Base-by-base conservation (phyloP, 2,329 filamentous ascomycete species). In the Byssoonygena ceratinophila region DNA sequence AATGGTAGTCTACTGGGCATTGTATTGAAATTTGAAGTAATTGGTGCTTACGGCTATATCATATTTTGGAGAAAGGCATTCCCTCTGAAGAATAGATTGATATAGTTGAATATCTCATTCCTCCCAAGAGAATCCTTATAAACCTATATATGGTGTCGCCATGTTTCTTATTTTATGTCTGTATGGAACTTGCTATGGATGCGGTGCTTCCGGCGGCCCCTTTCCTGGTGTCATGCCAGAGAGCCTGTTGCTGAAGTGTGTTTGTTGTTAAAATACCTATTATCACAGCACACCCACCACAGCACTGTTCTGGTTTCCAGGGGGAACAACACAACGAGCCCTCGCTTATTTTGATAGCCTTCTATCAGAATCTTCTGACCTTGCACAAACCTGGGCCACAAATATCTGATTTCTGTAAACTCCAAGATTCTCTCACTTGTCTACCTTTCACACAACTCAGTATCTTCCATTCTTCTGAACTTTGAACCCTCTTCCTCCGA, bases 281-380 rank as follows among this genome's bases (percentile, higher is more conserved):
- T 4, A 41, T 20, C 39, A 41, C 6, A 7, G 11, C 39, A 34
- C 3, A 41, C 20, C n/a, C n/a, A n/a, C n/a, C n/a, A n/a, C n/a
- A n/a, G 4, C 22, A 6, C 3, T 25, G 22, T 44, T 9, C n/a
- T 45, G 27, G 45, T 16, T 47, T 37, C n/a, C 18, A 37, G n/a
- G 18, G 25, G 16, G 16, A 49, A 49, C 36, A 48, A 48, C 46
- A 49, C 36, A 49, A 11, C 27, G 22, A 41, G 5, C 46, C 22
- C 25, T 49, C 36, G 46, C 34, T 49, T 49, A 25, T 49, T 39
- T 29, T 12, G 23, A 40, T 49, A 36, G 25, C 36, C 9, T 47
- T 37, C 45, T 41, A 31, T 40, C 8, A 27, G n/a, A 27, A 32
- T 16, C 45, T 12, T n/a, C 16, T 47, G 32, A 37, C 45, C 29